Evolutionary conservation across 202 grass and related monocot genomes (phyloP), one percentile per base, ranked within the genome.

Genomic region (Bolboschoenoplectus hybrid): DNA sequence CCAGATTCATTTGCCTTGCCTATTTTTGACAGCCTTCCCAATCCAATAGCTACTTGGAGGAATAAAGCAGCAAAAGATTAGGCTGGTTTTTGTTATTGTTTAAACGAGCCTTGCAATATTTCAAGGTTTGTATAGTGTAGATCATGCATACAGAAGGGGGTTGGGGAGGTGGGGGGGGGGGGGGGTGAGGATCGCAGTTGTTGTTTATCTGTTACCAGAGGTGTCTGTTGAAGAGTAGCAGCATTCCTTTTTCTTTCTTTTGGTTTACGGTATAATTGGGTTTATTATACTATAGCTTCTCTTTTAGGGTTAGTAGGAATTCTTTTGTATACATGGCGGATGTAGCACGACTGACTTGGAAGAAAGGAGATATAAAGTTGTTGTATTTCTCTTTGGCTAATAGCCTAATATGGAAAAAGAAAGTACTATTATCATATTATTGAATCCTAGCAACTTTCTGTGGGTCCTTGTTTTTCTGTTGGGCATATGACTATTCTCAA

Each of bases 61-160:
- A 89, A 84, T 53, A 90, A 90, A 85, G 41, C 88, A 78, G 88
- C 88, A 63, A 49, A 84, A 73, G 88, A 90, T 87, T 90, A 90
- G 88, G 19, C 78, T 80, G 43, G 41, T 26, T 70, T 83, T 84
- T 40, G 82, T 39, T 84, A 65, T 80, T 60, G 53, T 80, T 80
- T 60, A 60, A 80, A 60, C 53, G 53, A 80, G 9, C 75, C 75
- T 82, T 84, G 63, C 34, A 46, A 84, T 71, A 84, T 40, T 68
- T 34, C 82, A 55, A 55, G 64, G 82, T 71, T 84, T 84, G 82
- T 84, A 84, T 84, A 84, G 82, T 69, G 66, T 84, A 69, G 82
- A 69, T 53, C 47, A 55, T 84, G 14, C 63, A 67, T 84, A 84
- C 63, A 84, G 80, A 65, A 8, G 36, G 55, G 35, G 58, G 4